Evolutionary conservation across 1,284 basidiomycete genomes (phyloP).

Genomic region (Omphalotus olearius): DNA sequence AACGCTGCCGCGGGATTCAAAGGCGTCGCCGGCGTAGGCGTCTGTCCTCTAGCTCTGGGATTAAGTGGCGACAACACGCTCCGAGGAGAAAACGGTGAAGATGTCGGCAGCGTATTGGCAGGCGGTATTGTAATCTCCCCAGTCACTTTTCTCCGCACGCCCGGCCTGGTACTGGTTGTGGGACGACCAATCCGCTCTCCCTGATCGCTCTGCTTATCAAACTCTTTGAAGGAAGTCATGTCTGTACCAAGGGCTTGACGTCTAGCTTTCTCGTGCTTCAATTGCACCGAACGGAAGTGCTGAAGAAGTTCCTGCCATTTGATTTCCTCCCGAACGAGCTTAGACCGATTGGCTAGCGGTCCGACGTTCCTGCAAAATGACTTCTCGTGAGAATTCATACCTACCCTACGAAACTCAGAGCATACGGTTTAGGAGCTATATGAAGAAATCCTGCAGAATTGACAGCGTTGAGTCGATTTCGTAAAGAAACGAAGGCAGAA

Average conservation of each 20-base stretch:
- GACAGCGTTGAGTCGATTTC: slow-evolving; percentile 92
- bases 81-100: slow-evolving; percentile 22
- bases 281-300: slow-evolving; percentile 83
- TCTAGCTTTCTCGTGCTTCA: slow-evolving; percentile 83
- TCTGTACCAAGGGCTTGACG: slow-evolving; percentile 61
- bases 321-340: slow-evolving; percentile 81
- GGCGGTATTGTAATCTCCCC: slow-evolving; percentile 34
- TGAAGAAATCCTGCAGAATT: slow-evolving; percentile 93
- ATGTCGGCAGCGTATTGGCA: slow-evolving; percentile 23
- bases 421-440: slow-evolving; percentile 78
- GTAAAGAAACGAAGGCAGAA: slow-evolving; percentile 91
- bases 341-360: slow-evolving; percentile 55
- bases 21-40: slow-evolving; percentile 19
- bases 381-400: not conserved
- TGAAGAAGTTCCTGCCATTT: slow-evolving; percentile 90
- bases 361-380: slow-evolving; percentile 24
- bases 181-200: slow-evolving; percentile 24
- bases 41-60: slow-evolving; percentile 54
- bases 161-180: slow-evolving; percentile 32
- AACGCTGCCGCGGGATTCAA: slow-evolving; percentile 30
- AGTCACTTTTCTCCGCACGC: slow-evolving; percentile 54
- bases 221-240: slow-evolving; percentile 37
- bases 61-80: slow-evolving; percentile 66
- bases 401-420: slow-evolving; percentile 5
- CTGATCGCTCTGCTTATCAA: slow-evolving; percentile 32